Conservation (phyloP, 768 basidiomycete genomes). For the Lactarius sp. region DNA sequence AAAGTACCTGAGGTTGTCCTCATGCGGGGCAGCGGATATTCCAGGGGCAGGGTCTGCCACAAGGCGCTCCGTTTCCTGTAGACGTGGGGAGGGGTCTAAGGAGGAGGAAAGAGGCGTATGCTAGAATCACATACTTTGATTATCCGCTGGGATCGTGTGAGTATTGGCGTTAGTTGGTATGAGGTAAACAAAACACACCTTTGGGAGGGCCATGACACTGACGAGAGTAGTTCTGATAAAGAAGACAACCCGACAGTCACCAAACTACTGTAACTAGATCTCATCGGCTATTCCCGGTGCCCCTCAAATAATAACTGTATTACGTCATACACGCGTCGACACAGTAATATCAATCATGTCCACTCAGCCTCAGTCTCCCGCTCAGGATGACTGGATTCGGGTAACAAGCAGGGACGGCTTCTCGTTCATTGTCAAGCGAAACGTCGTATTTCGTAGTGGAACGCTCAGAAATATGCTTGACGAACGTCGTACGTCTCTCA, state of each 20-base stretch:
- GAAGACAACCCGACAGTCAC: neutral
- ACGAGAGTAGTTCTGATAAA: neutral
- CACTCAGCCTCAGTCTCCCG: constrained; percentile 3
- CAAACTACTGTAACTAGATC: neutral
- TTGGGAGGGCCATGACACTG: constrained; percentile 45
- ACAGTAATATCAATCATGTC: neutral
- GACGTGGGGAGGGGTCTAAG: constrained; percentile 6
- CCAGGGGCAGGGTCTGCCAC: constrained; percentile 96
- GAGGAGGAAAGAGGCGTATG: neutral
- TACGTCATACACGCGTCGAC: constrained; percentile 6
- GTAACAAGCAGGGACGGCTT: constrained; percentile 76
- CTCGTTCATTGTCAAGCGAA: constrained; percentile 71
- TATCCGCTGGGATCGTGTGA: constrained; percentile 39
- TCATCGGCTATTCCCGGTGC: constrained; percentile 6
- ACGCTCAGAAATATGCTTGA: constrained; percentile 74
- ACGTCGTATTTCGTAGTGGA: constrained; percentile 71
- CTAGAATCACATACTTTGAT: constrained; percentile 42
- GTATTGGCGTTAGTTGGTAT: neutral
- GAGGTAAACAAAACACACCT: constrained; percentile 35
- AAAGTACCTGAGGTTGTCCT: constrained; percentile 97
- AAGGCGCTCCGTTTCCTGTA: constrained; percentile 93
- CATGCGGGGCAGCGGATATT: constrained; percentile 91
- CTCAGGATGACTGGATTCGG: constrained; percentile 61
- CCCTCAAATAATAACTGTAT: neutral
- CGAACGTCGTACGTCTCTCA: constrained; percentile 56